phyloP scores from a whole-genome alignment of 441 rosid species.

The Euphorbia celastroides region DNA sequence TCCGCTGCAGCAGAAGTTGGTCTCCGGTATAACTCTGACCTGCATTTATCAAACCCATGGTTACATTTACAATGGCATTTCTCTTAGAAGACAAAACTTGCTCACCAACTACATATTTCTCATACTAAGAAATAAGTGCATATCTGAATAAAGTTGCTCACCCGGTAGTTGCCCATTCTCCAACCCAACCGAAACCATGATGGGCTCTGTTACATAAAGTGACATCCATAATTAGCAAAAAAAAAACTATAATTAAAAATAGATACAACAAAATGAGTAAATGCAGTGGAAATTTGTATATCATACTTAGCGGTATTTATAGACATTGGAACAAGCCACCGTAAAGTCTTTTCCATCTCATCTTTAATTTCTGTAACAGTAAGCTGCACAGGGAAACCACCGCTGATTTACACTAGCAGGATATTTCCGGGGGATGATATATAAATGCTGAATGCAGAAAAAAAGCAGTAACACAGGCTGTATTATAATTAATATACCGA shows the following conservation, averaged over 20 bases:
- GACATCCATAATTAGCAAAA: constrained; percentile 3
- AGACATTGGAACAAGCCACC: constrained; percentile 32
- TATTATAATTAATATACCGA: background rate
- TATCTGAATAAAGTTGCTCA: constrained; percentile 45
- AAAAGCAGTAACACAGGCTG: background rate
- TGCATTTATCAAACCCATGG: constrained; percentile 19
- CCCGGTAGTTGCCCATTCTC: constrained; percentile 97
- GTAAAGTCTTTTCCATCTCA: constrained; percentile 32
- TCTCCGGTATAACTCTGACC: constrained; percentile 64
- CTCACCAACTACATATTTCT: background rate
- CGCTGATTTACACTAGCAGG: background rate
- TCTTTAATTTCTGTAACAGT: constrained; percentile 28
- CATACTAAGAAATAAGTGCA: constrained; percentile 13
- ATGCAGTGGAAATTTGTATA: background rate
- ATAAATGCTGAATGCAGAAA: no score
- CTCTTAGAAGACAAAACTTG: background rate
- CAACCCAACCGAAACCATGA: constrained; percentile 99
- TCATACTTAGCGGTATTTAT: constrained; percentile 32
- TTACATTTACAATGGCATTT: constrained; percentile 1
- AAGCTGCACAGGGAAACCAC: constrained; percentile 15
- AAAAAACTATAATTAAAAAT: background rate
- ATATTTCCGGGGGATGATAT: background rate
- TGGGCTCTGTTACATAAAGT: constrained; percentile 56
- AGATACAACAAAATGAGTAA: background rate
- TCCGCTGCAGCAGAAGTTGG: constrained; percentile 33